Percentiles rank a stretch among this genome's conserved stretches.
phyloP scores from a whole-genome alignment of 768 basidiomycete genomes.

The Suillus hirtellus region DNA sequence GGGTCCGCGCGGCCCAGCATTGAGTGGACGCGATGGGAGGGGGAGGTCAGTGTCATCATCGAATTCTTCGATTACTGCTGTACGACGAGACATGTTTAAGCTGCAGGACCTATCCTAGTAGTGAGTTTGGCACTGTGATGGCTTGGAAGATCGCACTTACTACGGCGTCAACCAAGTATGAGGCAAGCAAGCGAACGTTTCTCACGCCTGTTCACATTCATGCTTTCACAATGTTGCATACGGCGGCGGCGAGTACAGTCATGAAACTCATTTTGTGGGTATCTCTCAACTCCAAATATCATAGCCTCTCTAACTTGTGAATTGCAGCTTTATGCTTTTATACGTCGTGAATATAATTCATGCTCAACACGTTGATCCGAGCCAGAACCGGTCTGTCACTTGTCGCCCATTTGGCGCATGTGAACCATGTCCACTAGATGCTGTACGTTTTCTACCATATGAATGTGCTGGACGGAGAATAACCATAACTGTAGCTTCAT shows the following conservation, averaged over 20 bases:
- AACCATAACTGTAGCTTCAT: constrained; percentile 52
- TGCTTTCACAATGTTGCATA: constrained; percentile 13
- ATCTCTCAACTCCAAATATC: background rate
- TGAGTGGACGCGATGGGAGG: constrained; percentile 64
- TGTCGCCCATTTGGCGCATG: constrained; percentile 61
- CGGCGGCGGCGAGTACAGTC: constrained; percentile 12
- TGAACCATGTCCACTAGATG: constrained; percentile 62
- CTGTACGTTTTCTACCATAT: constrained; percentile 42
- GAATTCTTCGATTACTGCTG: constrained; percentile 75
- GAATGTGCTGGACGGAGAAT: constrained; percentile 8
- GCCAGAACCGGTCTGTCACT: constrained; percentile 24
- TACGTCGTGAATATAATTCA: constrained; percentile 10
- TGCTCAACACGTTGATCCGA: constrained; percentile 14
- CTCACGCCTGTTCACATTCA: constrained; percentile 26
- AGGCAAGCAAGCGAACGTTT: constrained; percentile 12
- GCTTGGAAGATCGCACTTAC: background rate
- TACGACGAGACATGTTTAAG: constrained; percentile 63
- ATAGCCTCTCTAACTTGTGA: background rate
- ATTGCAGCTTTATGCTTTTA: constrained; percentile 18
- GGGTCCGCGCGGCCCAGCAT: constrained; percentile 69
- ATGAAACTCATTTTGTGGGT: constrained; percentile 18
- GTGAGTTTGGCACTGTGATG: background rate
- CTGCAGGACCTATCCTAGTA: background rate
- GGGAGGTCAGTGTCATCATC: constrained; percentile 95
- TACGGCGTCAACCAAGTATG: constrained; percentile 4